Evolutionary conservation across 352 stramenopile species (phyloP).

Genomic region (Phytophthora quininea): DNA sequence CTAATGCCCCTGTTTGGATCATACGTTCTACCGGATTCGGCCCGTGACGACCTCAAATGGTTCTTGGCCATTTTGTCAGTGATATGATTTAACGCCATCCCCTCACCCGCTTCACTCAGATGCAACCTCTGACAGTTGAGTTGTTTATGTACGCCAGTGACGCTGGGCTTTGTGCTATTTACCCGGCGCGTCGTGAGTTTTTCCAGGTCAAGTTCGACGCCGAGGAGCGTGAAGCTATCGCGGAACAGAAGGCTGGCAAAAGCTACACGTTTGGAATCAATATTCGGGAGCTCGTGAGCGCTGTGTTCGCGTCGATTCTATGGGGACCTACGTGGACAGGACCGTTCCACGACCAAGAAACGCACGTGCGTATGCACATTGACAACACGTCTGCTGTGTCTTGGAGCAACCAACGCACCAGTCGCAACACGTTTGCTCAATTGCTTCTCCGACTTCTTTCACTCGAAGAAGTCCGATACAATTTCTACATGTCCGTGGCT

Average conservation of each 20-base stretch:
- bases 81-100: not conserved
- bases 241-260: not conserved
- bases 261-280: conserved; percentile 2
- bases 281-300: conserved; percentile 15
- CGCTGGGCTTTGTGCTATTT: conserved; percentile 5
- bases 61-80: conserved; percentile 6
- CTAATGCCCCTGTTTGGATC: not conserved
- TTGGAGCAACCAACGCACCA: conserved; percentile 1
- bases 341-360: not conserved
- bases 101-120: conserved; percentile 5
- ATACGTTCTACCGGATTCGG: not conserved
- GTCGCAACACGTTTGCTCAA: not conserved
- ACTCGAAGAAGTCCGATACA: conserved; percentile 20
- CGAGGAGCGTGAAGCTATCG: not conserved
- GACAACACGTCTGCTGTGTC: conserved; percentile 14
- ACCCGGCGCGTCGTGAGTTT: not conserved
- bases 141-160: conserved; percentile 17
- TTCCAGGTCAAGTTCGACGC: conserved; percentile 1
- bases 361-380: conserved; percentile 13
- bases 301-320: not conserved
- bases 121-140: not conserved
- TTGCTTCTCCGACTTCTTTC: conserved; percentile 15
- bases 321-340: conserved; percentile 8
- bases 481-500: conserved; percentile 7
- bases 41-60: conserved; percentile 5